These are phyloP conservation scores for Aspergillus jensenii DNA, from an alignment of 2,329 filamentous ascomycete genomes.

Conservation along the genomic window DNA sequence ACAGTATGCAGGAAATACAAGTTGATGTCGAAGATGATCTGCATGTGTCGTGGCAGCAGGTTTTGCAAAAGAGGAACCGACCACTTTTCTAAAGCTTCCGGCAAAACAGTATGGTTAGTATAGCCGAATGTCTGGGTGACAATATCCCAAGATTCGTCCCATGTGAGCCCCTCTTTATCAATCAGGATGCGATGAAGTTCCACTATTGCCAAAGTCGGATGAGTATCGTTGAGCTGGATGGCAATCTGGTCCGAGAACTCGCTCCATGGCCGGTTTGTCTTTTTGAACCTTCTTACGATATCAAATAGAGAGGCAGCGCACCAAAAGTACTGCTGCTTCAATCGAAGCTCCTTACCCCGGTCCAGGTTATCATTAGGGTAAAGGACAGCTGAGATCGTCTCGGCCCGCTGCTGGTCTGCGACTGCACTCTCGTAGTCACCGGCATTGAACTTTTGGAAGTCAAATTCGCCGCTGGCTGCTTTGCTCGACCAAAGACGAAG, in stretches of 20 bases:
- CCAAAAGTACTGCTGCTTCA: conserved; percentile 99
- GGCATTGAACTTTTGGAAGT: conserved; percentile 99
- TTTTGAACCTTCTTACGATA: conserved; percentile 97
- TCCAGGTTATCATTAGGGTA: conserved; percentile 98
- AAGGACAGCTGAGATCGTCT: conserved; percentile 95
- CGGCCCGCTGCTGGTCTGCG: conserved; percentile 96
- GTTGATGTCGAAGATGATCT: conserved; percentile 99
- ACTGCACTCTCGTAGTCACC: conserved; percentile 98
- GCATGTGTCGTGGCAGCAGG: conserved; percentile 86
- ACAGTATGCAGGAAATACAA: conserved; percentile 87
- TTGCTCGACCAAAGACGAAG: conserved; percentile 97
- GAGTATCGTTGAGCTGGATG: conserved; percentile 97
- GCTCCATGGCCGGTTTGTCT: conserved; percentile 84
- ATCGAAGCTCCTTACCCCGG: conserved; percentile 88
- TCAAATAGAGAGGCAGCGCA: conserved; percentile 94
- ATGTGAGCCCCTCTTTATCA: conserved; percentile 85
- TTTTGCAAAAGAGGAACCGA: conserved; percentile 90
- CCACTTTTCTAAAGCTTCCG: conserved; percentile 98
- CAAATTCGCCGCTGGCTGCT: conserved; percentile 93
- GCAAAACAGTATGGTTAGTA: conserved; percentile 97
- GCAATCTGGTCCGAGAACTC: conserved; percentile 94
- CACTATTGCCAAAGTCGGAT: conserved; percentile 93
- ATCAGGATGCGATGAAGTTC: conserved; percentile 91
- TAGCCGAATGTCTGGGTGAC: conserved; percentile 83
- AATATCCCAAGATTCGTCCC: conserved; percentile 88